Percentiles rank a stretch among this genome's conserved stretches.
Conservation (phyloP, 768 basidiomycete species). For the Termitomyces sp. region DNA sequence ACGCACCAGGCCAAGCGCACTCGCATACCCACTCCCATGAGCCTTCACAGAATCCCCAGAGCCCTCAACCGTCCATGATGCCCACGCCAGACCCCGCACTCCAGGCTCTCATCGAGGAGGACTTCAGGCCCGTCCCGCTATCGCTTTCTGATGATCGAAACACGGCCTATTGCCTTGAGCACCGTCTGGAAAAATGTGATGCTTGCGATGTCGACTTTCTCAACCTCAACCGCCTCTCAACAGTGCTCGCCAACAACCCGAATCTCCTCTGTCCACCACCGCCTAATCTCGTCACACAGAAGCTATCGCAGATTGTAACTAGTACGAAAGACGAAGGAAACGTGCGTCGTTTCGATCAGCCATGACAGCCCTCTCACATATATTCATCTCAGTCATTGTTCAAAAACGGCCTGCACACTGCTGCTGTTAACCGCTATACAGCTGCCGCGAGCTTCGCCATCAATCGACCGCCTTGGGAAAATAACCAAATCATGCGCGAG, state of each 20-base stretch:
- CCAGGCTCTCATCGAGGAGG: slow-evolving; percentile 73
- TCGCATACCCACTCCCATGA: slow-evolving; percentile 34
- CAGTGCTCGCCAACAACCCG: slow-evolving; percentile 63
- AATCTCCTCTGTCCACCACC: slow-evolving; percentile 78
- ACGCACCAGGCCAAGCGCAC: slow-evolving; percentile 50
- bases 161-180: slow-evolving; percentile 56
- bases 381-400: slow-evolving; percentile 56
- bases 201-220: slow-evolving; percentile 72
- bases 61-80: slow-evolving; percentile 36
- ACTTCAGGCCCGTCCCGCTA: slow-evolving; percentile 56
- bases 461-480: slow-evolving; percentile 87
- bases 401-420: slow-evolving; percentile 62
- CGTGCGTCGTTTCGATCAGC: slow-evolving; percentile 40
- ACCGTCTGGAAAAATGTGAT: slow-evolving; percentile 70
- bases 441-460: slow-evolving; percentile 74
- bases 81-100: slow-evolving; percentile 64
- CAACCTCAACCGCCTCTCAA: slow-evolving; percentile 70
- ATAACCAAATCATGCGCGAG: slow-evolving; percentile 76
- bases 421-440: slow-evolving; percentile 56
- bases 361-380: slow-evolving; percentile 14
- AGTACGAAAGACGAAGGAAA: slow-evolving; percentile 93
- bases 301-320: slow-evolving; percentile 69
- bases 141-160: slow-evolving; percentile 48
- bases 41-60: slow-evolving; percentile 35
- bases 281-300: slow-evolving; percentile 67